These are phyloP conservation scores for Amaranthus hypochondriacus DNA, from an alignment of 148 eudicot genomes.

Conservation along the genomic window DNA sequence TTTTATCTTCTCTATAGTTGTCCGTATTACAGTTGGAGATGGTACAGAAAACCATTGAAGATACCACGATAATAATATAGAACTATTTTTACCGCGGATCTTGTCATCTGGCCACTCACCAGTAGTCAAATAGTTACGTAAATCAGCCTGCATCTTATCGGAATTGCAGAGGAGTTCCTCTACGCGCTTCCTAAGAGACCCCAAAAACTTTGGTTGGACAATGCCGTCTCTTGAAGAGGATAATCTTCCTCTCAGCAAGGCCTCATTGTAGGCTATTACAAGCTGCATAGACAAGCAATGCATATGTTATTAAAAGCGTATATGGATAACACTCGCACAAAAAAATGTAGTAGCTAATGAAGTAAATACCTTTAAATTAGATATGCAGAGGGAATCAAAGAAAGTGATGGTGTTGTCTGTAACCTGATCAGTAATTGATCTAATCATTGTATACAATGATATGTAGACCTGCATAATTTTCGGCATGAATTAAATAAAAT, in stretches of 20 bases:
- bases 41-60: constrained; percentile 83
- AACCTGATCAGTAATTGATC: constrained; percentile 64
- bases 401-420: constrained; percentile 29
- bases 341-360: constrained; percentile 5
- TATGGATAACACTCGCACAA: background rate
- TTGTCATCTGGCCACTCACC: constrained; percentile 65
- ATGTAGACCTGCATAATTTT: constrained; percentile 68
- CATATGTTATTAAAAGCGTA: background rate
- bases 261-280: constrained; percentile 82
- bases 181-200: constrained; percentile 71
- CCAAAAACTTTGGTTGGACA: constrained; percentile 67
- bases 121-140: constrained; percentile 41
- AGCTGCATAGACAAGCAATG: constrained; percentile 44
- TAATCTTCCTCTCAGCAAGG: constrained; percentile 52
- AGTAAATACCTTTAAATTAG: constrained; percentile 66
- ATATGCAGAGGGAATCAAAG: constrained; percentile 54
- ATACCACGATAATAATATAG: constrained; percentile 76
- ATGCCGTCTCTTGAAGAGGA: constrained; percentile 53
- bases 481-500: background rate
- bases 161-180: constrained; percentile 50
- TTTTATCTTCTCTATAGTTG: constrained; percentile 42
- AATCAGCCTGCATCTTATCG: constrained; percentile 26
- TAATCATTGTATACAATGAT: constrained; percentile 66
- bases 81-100: constrained; percentile 29
- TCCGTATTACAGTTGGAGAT: constrained; percentile 42